phyloP scores from a whole-genome alignment of 176 grass and related monocot genomes.

The Stipa capillata region DNA sequence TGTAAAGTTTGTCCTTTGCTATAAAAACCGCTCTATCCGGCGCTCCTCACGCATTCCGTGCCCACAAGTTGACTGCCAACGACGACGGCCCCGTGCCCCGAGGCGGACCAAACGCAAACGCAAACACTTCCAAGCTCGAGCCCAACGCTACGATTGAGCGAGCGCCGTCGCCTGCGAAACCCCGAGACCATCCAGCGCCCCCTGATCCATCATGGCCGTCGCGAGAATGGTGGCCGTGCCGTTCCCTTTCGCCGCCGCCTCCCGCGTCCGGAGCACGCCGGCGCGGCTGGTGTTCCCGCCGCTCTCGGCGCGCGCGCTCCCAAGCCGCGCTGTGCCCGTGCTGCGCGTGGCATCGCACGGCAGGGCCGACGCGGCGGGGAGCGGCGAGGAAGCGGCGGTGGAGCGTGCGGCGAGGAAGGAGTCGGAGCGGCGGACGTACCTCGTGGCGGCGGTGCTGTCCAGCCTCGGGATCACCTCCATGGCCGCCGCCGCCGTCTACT shows the following conservation, averaged over 20 bases:
- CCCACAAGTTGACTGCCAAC: background rate
- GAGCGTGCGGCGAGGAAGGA: conserved; percentile 53
- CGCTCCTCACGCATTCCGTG: background rate
- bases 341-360: conserved; percentile 15
- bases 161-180: background rate
- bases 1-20: background rate
- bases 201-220: conserved; percentile 16
- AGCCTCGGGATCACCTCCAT: conserved; percentile 95
- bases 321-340: background rate
- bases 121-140: background rate
- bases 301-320: background rate
- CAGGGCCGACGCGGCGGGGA: background rate
- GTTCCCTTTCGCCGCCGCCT: background rate
- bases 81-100: conserved; percentile 7
- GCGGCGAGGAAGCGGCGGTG: background rate
- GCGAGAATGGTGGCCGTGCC: conserved; percentile 32
- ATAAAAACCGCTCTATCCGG: background rate
- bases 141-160: background rate
- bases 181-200: background rate
- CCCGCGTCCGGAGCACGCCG: background rate
- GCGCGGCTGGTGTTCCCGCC: conserved; percentile 23
- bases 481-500: conserved; percentile 79
- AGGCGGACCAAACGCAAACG: background rate
- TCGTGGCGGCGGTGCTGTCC: conserved; percentile 87
- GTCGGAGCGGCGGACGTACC: conserved; percentile 81